Percentiles rank a stretch among this genome's conserved stretches.
Conservation (phyloP, 2,329 filamentous ascomycete genomes). For the Fusarium succisae region DNA sequence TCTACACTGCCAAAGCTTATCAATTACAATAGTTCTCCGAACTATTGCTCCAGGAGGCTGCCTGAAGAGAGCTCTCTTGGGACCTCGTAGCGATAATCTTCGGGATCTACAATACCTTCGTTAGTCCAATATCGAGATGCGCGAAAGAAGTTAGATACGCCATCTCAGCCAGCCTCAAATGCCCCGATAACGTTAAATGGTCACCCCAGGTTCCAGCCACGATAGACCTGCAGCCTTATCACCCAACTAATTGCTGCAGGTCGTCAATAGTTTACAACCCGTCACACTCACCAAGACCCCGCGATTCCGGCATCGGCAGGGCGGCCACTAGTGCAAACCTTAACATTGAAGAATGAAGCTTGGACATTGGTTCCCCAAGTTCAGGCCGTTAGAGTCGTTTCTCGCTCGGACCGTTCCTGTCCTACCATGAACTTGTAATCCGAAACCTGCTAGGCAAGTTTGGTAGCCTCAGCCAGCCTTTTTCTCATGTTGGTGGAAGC, state of each 20-base stretch:
- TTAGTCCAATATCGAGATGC: neutral
- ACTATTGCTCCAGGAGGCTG: no score
- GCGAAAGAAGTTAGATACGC: neutral
- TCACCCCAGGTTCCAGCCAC: neutral
- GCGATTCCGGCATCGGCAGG: neutral
- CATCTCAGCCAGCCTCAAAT: neutral
- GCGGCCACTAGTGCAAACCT: neutral
- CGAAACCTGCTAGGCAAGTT: neutral
- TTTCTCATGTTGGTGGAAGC: neutral
- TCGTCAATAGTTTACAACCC: neutral
- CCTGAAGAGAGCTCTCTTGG: no score
- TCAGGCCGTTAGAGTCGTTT: no score
- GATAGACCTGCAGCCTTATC: neutral
- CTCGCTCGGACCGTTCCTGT: neutral
- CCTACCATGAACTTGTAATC: no score
- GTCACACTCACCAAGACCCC: neutral
- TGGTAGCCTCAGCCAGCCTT: neutral
- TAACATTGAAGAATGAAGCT: neutral
- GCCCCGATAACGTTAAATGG: no score
- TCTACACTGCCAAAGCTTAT: accelerated
- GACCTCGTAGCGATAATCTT: neutral
- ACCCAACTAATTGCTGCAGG: neutral
- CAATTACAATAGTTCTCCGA: accelerated
- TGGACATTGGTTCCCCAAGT: neutral
- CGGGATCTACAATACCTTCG: neutral